Evolutionary conservation across 2,329 filamentous ascomycete genomes (phyloP).

Genomic region (Claviceps monticola): DNA sequence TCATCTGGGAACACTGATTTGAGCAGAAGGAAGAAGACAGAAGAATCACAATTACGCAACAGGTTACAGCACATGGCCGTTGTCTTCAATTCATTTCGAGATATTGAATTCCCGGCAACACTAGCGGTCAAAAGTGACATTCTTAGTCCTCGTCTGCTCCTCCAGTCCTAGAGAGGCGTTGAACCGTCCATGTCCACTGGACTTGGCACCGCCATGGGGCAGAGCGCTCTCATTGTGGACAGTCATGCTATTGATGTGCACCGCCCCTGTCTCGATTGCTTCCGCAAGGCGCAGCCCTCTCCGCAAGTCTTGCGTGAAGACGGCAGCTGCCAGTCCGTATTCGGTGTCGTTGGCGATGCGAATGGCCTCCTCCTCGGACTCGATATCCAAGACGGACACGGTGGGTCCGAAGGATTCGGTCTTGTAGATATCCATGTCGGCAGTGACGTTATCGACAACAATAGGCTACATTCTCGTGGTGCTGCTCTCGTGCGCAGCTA

Average conservation of each 20-base stretch:
- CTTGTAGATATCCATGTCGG: constrained; percentile 57
- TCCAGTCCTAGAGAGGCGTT: constrained; percentile 37
- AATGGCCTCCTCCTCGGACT: constrained; percentile 59
- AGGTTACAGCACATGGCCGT: no score
- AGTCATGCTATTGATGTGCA: constrained; percentile 54
- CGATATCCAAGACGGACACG: constrained; percentile 51
- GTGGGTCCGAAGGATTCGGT: constrained; percentile 68
- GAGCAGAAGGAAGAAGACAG: no score
- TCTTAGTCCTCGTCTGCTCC: constrained; percentile 52
- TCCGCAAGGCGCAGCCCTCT: constrained; percentile 45
- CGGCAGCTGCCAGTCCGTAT: constrained; percentile 56
- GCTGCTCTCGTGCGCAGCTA: constrained; percentile 17
- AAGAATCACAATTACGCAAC: no score
- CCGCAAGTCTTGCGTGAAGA: constrained; percentile 58
- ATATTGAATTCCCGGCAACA: no score
- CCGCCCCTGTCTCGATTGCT: constrained; percentile 51
- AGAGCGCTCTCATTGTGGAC: constrained; percentile 50
- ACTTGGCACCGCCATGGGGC: constrained; percentile 54
- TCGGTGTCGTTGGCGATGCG: constrained; percentile 68
- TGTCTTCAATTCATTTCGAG: no score
- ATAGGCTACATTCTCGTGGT: constrained; percentile 43
- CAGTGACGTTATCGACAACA: constrained; percentile 49
- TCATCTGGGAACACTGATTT: no score
- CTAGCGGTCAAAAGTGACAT: constrained; percentile 39
- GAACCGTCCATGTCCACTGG: constrained; percentile 50